A percentile compares a stretch with the other conserved stretches of the same genome.
These are phyloP conservation scores for Stentor coeruleus DNA, from an alignment of 73 alveolate species.

Conservation along the genomic window DNA sequence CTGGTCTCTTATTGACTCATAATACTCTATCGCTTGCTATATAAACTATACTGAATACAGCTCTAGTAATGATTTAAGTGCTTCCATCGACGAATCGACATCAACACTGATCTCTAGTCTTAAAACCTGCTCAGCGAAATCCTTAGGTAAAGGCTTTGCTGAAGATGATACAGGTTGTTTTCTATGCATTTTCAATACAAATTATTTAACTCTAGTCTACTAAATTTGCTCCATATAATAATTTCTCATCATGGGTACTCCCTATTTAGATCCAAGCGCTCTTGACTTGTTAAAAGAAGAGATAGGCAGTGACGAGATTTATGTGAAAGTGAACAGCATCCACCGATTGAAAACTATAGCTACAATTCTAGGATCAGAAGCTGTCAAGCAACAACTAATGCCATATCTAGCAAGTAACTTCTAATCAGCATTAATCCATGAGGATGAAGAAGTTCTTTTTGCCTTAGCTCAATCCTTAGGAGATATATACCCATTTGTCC, in stretches of 20 bases:
- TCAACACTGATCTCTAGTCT: neutral
- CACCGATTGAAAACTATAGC: constrained; percentile 90
- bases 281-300: constrained; percentile 91
- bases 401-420: constrained; percentile 75
- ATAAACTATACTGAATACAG: neutral
- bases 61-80: neutral
- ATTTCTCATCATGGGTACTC: too few species aligned
- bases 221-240: too few species aligned
- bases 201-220: too few species aligned
- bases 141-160: neutral
- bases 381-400: constrained; percentile 68
- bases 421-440: constrained; percentile 41
- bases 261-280: too few species aligned
- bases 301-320: constrained; percentile 92
- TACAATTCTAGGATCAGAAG: constrained; percentile 70
- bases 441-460: constrained; percentile 96
- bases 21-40: constrained; percentile 23
- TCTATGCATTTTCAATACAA: neutral
- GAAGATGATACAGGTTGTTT: neutral
- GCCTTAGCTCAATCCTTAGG: constrained; percentile 95
- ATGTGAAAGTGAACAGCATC: constrained; percentile 93
- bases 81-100: neutral
- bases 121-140: neutral
- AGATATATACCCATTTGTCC: constrained; percentile 31
- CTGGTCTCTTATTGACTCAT: neutral